Base-by-base conservation (phyloP, 2,329 filamentous ascomycete species). In the Sclerotinia subarctica region DNA sequence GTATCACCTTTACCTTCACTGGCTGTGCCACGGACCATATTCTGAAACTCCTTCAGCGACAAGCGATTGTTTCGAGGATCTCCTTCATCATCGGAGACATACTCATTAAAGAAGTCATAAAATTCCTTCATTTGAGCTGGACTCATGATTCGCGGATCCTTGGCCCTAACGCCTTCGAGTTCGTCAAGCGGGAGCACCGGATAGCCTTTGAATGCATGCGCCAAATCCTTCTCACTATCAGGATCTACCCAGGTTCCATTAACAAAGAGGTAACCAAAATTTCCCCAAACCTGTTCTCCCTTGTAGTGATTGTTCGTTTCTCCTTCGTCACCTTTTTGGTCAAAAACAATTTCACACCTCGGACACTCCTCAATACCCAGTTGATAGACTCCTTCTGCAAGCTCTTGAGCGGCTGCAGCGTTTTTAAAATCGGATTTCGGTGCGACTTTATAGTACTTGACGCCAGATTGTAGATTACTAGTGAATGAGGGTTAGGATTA, bases 1-100 rank as follows among this genome's bases (percentile, higher is more conserved):
- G 51, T 68, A 38, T 68, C 53, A 44, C 59, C 58, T 44, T 67
- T 67, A 6, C 65, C 65, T 21, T 63, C 65, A 32, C 73, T n/a
- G 38, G 51, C 74, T 77, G 66, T 76, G 73, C 69, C 75, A 69
- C 49, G 76, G 76, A 63, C 79, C 80, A 68, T 79, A 71, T 44
- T 80, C 73, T 75, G 78, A 79, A 83, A 84, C 0, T 78, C 82
- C 68, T 76, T 79, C 1, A 81, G 80, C 0, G 78, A 80, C 38
- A 84, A 79, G 1, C 78, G 78, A 1, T 76, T 78, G 5, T 76
- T 72, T 5, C 76, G 71, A 0, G 77, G 75, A 29, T 78, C 77
- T 1, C 79, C 81, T 68, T 85, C 82, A 13, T 76, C 75, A 57
- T 83, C 81, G 0, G 77, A 79, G 26, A 78, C 75, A 44, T 78